Base-by-base conservation (phyloP, 306 rosid genomes). In the Citrullus mucosospermus region DNA sequence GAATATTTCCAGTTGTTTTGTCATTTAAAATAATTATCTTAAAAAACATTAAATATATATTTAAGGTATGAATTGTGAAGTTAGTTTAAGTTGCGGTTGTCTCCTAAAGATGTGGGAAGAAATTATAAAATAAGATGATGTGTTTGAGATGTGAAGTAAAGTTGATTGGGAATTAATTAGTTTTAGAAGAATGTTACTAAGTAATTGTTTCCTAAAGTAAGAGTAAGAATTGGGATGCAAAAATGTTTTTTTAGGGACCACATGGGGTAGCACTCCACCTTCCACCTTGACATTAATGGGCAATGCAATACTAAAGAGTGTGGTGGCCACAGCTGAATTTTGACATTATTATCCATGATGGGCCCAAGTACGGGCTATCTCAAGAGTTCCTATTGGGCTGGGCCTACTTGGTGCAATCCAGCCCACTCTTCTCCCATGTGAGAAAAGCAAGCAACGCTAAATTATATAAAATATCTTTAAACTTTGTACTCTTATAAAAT, bases 321-420 rank as follows among this genome's bases (percentile, higher is more conserved):
- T 9, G 9, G 50, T 44, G 50, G 13, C 13, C 39, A 36, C 39
- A 6, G 58, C 38, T 25, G 57, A 11, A 46, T 44, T 46, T 46
- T 25, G 57, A 70, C 39, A 70, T 46, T 70, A 70, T 70, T 46
- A 70, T 58, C 76, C 76, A 70, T 12, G 4, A 48, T 72, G 77
- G 77, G 56, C 77, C 60, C 60, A 50, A 46, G 44, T 72, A 72
- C 60, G 28, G 30, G 46, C 62, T 73, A 20, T 28, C 30, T 6
- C 16, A 14, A 22, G 8, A 73, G 9, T 17, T 30, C 4, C 6
- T 73, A 30, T 6, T 73, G 78, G 78, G 78, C 78, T 11, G 62
- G 63, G 78, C 32, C 78, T 51, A 74, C 63, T 17, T 25, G 48
- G 48, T 74, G 48, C 78, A 48, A 10, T 34, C 78, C 78, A 74